Evolutionary conservation across 2,329 filamentous ascomycete genomes (phyloP), one percentile per base, ranked within the genome.

Genomic region (Stagonosporopsis cucurbitacearum): DNA sequence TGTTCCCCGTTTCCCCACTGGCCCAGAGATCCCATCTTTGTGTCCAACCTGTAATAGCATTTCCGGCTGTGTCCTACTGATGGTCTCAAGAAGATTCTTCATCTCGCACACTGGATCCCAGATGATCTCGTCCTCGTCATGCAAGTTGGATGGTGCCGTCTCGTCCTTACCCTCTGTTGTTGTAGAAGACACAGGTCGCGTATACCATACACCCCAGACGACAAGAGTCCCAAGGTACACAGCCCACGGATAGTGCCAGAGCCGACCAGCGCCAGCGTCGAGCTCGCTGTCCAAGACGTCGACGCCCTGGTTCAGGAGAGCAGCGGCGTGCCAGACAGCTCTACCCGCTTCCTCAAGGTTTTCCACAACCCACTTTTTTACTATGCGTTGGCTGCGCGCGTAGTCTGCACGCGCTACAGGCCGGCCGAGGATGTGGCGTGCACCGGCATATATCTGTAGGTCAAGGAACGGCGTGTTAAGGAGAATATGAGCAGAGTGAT

Each of bases 161-260:
- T 50, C 51, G 2, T 57, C 48, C 3, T 45, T 9, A n/a, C 36
- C n/a, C n/a, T n/a, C 22, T 5, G 57, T 33, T 11, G 56, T 32
- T 15, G 39, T 32, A 25, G 40, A 40, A 26, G 22, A 48, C 2
- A 47, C 4, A 15, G 71, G 71, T 6, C 67, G 57, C 30, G 75
- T 74, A 45, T 83, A 81, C 63, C 86, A 83, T 49, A 84, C 85
- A 0, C 81, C 80, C 84, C 85, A 88, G 28, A 81, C 80, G 0
- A 82, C 82, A 36, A 87, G 63, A 0, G 84, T 85, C 0, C 83
- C 83, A 1, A 88, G 73, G 61, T 87, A 87, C 12, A 87, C 66
- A 58, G 82, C 84, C 86, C 85, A 88, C 0, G 84, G 83, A 17
- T 86, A 84, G 63, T 87, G 84, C 65, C 87, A 87, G 0, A 83